phyloP scores from a whole-genome alignment of 2,329 filamentous ascomycete species.

The Colletotrichum tofieldiae region DNA sequence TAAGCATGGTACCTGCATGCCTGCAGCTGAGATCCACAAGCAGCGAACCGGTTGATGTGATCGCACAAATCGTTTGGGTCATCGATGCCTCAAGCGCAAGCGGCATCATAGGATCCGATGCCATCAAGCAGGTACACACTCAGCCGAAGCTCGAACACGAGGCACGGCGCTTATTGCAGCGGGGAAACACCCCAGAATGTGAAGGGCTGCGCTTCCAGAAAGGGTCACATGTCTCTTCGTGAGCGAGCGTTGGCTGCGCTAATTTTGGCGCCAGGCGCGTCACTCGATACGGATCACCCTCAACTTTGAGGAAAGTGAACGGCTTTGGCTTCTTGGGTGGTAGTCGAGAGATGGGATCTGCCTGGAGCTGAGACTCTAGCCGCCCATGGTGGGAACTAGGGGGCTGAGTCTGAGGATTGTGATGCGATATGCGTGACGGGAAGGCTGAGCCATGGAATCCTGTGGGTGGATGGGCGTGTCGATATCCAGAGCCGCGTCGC shows the following conservation, averaged over 20 bases:
- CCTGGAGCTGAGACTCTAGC: slow-evolving; percentile 15
- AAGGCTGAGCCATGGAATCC: slow-evolving; percentile 37
- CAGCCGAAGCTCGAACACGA: slow-evolving; percentile 23
- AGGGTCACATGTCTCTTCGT: not conserved
- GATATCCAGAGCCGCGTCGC: slow-evolving; percentile 44
- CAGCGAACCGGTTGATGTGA: not conserved
- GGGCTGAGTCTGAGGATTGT: slow-evolving; percentile 40
- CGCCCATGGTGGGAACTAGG: slow-evolving; percentile 31
- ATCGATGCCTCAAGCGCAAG: not conserved
- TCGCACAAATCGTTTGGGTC: not conserved
- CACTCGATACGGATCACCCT: not conserved
- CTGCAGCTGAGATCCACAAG: not conserved
- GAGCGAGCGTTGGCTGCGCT: slow-evolving; percentile 21
- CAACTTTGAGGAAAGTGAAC: not conserved
- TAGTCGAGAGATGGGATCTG: slow-evolving; percentile 7
- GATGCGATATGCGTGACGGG: slow-evolving; percentile 40
- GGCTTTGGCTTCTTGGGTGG: not conserved
- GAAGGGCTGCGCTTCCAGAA: not conserved
- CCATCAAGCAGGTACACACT: slow-evolving; percentile 13
- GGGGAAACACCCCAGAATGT: not conserved
- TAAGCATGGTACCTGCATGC: slow-evolving; percentile 23
- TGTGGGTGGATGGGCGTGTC: slow-evolving; percentile 36
- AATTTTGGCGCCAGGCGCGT: slow-evolving; percentile 41
- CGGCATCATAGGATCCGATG: slow-evolving; percentile 5
- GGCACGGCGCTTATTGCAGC: not conserved